Evolutionary conservation across 1,284 basidiomycete genomes (phyloP).

Genomic region (Heterobasidion occidentale): DNA sequence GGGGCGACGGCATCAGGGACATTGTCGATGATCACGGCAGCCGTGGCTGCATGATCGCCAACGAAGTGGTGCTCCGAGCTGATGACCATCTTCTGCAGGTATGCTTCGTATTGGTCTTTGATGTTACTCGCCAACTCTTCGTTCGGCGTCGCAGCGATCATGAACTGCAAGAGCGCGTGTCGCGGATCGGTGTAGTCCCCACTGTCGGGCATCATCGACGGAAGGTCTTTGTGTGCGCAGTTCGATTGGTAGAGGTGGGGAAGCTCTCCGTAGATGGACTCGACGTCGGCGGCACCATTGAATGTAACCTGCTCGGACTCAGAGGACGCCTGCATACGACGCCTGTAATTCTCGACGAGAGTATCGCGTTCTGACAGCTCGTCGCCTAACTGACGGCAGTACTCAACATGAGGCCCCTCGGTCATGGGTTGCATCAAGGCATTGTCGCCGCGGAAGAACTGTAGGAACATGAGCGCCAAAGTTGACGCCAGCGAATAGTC

Average conservation of each 20-base stretch:
- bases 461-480: slow-evolving; percentile 7
- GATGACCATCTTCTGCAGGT: slow-evolving; percentile 43
- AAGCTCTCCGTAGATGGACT: slow-evolving; percentile 25
- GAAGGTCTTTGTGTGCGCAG: slow-evolving; percentile 27
- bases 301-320: slow-evolving; percentile 27
- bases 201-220: slow-evolving; percentile 9
- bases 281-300: slow-evolving; percentile 9
- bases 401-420: slow-evolving; percentile 45
- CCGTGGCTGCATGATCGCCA: slow-evolving; percentile 33
- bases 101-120: slow-evolving; percentile 37
- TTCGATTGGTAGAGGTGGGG: slow-evolving; percentile 43
- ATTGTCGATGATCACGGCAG: slow-evolving; percentile 37
- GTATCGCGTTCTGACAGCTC: slow-evolving; percentile 26
- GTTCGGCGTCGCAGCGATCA: slow-evolving; percentile 65
- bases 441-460: slow-evolving; percentile 62
- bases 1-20: slow-evolving; percentile 69
- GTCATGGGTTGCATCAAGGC: slow-evolving; percentile 9
- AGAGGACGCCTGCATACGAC: slow-evolving; percentile 15
- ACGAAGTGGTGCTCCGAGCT: slow-evolving; percentile 41
- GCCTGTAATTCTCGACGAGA: slow-evolving; percentile 15
- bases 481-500: slow-evolving; percentile 1
- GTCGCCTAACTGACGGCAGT: slow-evolving; percentile 41
- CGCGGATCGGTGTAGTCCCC: slow-evolving; percentile 34
- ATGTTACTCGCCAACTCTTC: slow-evolving; percentile 41
- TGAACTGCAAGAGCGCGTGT: slow-evolving; percentile 66